These are phyloP conservation scores for Osmanthus fragrans DNA, from an alignment of 257 asterid species.

Conservation along the genomic window DNA sequence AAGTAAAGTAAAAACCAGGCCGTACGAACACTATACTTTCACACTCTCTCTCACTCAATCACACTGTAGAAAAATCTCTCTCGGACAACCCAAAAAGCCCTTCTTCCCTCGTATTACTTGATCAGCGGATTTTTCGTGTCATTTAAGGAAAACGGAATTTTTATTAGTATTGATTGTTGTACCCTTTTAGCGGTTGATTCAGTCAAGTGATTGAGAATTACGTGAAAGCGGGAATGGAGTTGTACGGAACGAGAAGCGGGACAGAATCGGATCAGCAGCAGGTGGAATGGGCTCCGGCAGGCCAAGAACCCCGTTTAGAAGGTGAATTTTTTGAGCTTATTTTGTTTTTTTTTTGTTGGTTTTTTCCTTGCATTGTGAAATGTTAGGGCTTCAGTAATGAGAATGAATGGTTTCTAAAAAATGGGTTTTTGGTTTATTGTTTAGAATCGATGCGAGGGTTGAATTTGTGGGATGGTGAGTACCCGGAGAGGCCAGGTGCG, in stretches of 20 bases:
- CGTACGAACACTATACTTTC: constrained; percentile 36
- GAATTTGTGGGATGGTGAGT: constrained; percentile 56
- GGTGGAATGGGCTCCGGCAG: constrained; percentile 44
- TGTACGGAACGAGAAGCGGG: constrained; percentile 51
- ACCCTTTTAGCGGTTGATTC: constrained; percentile 24
- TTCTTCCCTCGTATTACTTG: constrained; percentile 9
- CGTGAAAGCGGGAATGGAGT: constrained; percentile 43
- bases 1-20: constrained; percentile 22
- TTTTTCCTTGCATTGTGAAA: constrained; percentile 26
- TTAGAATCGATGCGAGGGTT: constrained; percentile 66
- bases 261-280: constrained; percentile 45
- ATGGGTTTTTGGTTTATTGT: constrained; percentile 18
- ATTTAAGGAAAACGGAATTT: constrained; percentile 3
- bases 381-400: constrained; percentile 32
- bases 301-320: constrained; percentile 46
- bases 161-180: constrained; percentile 17
- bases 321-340: constrained; percentile 37
- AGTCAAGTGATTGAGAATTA: constrained; percentile 12
- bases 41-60: constrained; percentile 26
- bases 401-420: constrained; percentile 4
- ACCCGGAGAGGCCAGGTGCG: constrained; percentile 75
- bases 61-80: constrained; percentile 20
- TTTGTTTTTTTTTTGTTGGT: background rate
- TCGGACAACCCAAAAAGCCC: constrained; percentile 23
- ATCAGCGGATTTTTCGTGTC: constrained; percentile 18